Evolutionary conservation across 768 basidiomycete species (phyloP).

Genomic region (Boletus reticulatus): DNA sequence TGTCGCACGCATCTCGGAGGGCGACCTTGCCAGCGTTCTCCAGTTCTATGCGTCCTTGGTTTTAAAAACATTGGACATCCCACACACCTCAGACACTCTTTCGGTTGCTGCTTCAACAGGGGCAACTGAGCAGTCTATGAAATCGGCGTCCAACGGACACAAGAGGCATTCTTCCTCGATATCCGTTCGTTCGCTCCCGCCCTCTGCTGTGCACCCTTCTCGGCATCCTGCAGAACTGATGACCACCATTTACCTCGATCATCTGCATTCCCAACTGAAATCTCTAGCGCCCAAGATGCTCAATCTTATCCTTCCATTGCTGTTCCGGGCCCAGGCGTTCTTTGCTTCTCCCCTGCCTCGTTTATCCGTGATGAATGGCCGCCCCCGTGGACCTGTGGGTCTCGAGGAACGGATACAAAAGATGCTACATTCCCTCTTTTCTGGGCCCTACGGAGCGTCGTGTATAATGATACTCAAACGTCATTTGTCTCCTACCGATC

Average conservation of each 20-base stretch:
- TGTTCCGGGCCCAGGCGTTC: conserved; percentile 69
- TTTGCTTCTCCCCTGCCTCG: conserved; percentile 67
- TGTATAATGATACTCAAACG: conserved; percentile 63
- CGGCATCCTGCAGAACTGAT: conserved; percentile 65
- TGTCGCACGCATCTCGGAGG: conserved; percentile 58
- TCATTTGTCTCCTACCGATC: conserved; percentile 45
- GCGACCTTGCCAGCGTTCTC: conserved; percentile 54
- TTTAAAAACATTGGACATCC: conserved; percentile 47
- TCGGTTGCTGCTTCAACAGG: conserved; percentile 30
- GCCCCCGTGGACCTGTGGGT: conserved; percentile 29
- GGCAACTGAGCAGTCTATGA: conserved; percentile 28
- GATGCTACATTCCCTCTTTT: conserved; percentile 52
- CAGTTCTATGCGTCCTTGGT: conserved; percentile 60
- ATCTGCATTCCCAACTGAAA: conserved; percentile 61
- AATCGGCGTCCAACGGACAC: conserved; percentile 39
- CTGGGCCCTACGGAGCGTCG: conserved; percentile 62
- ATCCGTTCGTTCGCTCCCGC: conserved; percentile 45
- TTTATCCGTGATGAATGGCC: conserved; percentile 49
- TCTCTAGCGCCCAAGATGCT: conserved; percentile 55
- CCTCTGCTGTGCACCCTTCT: conserved; percentile 27
- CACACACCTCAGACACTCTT: conserved; percentile 12
- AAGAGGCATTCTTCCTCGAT: conserved; percentile 62
- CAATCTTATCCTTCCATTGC: conserved; percentile 57
- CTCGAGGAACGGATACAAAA: conserved; percentile 59
- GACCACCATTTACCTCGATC: conserved; percentile 58